phyloP scores from a whole-genome alignment of 768 basidiomycete species.

The Epithele typhae region DNA sequence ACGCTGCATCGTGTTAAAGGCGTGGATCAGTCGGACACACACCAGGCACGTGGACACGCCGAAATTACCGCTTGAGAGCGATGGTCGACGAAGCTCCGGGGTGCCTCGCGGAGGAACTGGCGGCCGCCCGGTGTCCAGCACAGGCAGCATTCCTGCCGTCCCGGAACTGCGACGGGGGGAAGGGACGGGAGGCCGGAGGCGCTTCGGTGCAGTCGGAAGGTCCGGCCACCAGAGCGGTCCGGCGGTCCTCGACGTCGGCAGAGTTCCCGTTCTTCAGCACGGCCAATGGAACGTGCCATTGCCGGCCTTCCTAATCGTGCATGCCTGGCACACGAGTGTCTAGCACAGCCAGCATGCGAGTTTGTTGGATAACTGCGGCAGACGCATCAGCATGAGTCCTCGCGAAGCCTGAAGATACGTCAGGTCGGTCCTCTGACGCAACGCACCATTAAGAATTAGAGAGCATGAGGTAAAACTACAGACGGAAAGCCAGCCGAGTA shows the following conservation, averaged over 20 bases:
- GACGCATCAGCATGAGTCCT: not conserved
- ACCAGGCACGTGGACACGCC: slow-evolving; percentile 14
- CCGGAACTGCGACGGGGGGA: not conserved
- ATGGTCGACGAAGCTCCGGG: slow-evolving; percentile 5
- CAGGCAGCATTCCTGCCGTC: slow-evolving; percentile 1
- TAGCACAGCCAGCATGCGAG: not conserved
- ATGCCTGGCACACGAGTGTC: not conserved
- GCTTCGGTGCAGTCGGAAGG: too few species aligned
- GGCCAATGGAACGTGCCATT: too few species aligned
- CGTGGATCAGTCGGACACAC: slow-evolving; percentile 21
- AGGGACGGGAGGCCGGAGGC: too few species aligned
- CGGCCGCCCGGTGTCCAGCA: not conserved
- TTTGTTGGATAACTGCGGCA: slow-evolving; percentile 7
- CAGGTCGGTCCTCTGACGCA: not conserved
- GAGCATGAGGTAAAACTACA: slow-evolving; percentile 13
- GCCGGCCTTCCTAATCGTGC: too few species aligned
- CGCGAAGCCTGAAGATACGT: slow-evolving; percentile 1
- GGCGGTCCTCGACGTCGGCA: too few species aligned
- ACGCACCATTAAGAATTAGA: slow-evolving; percentile 11
- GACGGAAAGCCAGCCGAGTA: slow-evolving; percentile 1
- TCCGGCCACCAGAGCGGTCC: too few species aligned
- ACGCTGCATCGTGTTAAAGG: slow-evolving; percentile 17
- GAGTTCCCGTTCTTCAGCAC: too few species aligned
- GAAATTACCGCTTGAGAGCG: slow-evolving; percentile 10
- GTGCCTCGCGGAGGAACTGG: slow-evolving; percentile 5